Evolutionary conservation across 140 eudicot species (phyloP).

Genomic region (Erigeron philadelphicus): DNA sequence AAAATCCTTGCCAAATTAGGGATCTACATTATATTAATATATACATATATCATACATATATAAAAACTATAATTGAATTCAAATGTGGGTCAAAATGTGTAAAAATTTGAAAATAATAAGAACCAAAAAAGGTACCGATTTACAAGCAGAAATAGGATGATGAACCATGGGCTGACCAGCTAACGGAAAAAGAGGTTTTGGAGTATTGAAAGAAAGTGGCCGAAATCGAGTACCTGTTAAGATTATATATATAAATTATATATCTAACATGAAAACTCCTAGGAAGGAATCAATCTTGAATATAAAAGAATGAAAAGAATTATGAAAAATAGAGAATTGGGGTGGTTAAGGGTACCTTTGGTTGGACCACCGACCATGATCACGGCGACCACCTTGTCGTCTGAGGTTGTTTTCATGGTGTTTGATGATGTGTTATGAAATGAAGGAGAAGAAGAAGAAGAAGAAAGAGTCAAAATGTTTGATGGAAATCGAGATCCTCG

Average conservation of each 20-base stretch:
- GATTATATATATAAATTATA: not conserved
- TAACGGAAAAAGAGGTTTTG: constrained; percentile 78
- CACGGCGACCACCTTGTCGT: constrained; percentile 81
- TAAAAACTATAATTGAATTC: not conserved
- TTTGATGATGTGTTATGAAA: not conserved
- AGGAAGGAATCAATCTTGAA: not conserved
- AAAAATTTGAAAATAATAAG: not conserved
- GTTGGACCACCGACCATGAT: constrained; percentile 93
- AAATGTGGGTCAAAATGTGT: not conserved
- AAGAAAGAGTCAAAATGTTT: not conserved
- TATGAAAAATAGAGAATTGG: not conserved
- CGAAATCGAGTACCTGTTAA: constrained; percentile 82
- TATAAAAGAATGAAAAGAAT: not conserved
- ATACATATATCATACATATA: not conserved
- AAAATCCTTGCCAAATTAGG: constrained; percentile 74
- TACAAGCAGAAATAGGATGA: constrained; percentile 90
- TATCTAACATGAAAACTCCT: too few relatives aligned
- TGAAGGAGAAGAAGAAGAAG: not conserved
- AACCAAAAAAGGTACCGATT: constrained; percentile 49
- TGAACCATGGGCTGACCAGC: constrained; percentile 98
- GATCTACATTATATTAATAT: constrained; percentile 41
- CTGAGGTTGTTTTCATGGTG: constrained; percentile 31
- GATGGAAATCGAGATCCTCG: not conserved
- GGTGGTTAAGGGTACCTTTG: constrained; percentile 40
- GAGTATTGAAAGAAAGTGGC: constrained; percentile 78